These are phyloP conservation scores for Irpex rosettiformis DNA, from an alignment of 1,284 basidiomycete genomes.

Conservation along the genomic window DNA sequence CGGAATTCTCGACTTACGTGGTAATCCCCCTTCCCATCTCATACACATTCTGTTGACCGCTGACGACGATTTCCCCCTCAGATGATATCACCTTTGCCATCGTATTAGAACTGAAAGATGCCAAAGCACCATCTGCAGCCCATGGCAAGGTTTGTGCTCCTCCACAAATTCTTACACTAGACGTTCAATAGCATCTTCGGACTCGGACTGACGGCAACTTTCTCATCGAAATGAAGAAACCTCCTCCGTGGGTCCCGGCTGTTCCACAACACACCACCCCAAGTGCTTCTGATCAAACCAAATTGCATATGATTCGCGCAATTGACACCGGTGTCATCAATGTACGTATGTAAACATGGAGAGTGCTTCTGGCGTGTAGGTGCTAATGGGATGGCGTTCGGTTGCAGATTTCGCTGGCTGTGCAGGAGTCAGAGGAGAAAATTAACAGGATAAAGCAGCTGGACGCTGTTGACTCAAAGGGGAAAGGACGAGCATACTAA, in stretches of 20 bases:
- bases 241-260: constrained; percentile 76
- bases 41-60: not conserved
- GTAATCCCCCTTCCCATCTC: constrained; percentile 25
- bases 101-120: constrained; percentile 77
- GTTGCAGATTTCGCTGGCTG: constrained; percentile 62
- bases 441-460: constrained; percentile 31
- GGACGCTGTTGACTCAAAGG: constrained; percentile 26
- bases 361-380: not conserved
- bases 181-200: not conserved
- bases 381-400: not conserved
- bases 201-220: not conserved
- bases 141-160: constrained; percentile 38
- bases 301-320: constrained; percentile 67
- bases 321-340: constrained; percentile 87
- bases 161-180: not conserved
- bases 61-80: constrained; percentile 22
- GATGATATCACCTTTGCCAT: constrained; percentile 82
- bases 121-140: constrained; percentile 53
- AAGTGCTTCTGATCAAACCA: constrained; percentile 54
- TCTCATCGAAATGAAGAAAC: constrained; percentile 49
- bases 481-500: constrained; percentile 26
- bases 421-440: constrained; percentile 78
- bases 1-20: constrained; percentile 51
- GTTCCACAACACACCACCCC: constrained; percentile 59
- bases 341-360: constrained; percentile 39